Conservation (phyloP, 345 rosid genomes). For the Geranium rotundifolium region DNA sequence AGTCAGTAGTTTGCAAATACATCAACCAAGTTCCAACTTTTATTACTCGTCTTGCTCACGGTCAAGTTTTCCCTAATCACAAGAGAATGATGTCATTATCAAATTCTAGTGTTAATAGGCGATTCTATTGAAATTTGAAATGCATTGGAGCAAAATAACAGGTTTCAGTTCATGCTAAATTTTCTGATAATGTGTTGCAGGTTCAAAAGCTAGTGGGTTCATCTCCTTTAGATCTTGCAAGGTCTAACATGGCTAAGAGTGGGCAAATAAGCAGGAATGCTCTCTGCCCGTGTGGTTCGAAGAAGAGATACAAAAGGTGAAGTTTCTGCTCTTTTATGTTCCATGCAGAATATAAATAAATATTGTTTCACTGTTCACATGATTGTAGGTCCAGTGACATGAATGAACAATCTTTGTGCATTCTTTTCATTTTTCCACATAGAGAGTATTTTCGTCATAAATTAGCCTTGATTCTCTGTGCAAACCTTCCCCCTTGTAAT, state of each 20-base stretch:
- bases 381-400: background rate
- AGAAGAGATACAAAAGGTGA: conserved; percentile 90
- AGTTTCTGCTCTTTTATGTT: background rate
- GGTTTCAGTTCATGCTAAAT: too few species aligned
- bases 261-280: conserved; percentile 93
- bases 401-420: background rate
- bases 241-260: conserved; percentile 79
- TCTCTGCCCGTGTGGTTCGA: conserved; percentile 88
- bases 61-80: too few species aligned
- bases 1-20: too few species aligned
- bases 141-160: too few species aligned
- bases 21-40: too few species aligned
- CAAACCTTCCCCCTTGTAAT: background rate
- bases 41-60: too few species aligned
- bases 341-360: background rate
- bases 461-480: too few species aligned
- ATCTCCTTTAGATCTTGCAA: conserved; percentile 71
- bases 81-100: too few species aligned
- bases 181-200: conserved; percentile 23
- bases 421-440: background rate
- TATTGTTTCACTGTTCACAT: too few species aligned
- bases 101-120: too few species aligned
- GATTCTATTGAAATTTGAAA: too few species aligned
- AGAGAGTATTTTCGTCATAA: too few species aligned
- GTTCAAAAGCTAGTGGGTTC: conserved; percentile 86